Evolutionary conservation across 176 grass and related monocot species (phyloP).

Genomic region (Oryza australiensis): DNA sequence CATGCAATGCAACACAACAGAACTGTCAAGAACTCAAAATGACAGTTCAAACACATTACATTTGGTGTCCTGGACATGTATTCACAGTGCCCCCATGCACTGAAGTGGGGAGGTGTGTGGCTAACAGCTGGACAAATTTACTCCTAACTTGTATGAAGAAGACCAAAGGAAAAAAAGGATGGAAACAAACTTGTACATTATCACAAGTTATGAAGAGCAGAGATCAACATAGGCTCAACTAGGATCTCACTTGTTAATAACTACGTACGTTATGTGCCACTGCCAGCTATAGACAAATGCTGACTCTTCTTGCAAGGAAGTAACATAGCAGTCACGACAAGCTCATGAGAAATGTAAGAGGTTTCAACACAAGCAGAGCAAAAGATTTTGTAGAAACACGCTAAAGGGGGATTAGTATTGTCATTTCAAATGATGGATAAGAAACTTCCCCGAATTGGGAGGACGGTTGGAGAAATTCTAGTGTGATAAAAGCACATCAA

Average conservation of each 20-base stretch:
- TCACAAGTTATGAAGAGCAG: neutral
- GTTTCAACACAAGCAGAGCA: slow-evolving; percentile 1
- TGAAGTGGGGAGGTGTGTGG: neutral
- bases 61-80: neutral
- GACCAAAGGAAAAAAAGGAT: neutral
- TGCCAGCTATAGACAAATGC: neutral
- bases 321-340: neutral
- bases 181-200: neutral
- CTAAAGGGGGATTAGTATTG: neutral
- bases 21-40: neutral
- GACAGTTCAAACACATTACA: neutral
- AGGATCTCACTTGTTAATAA: neutral
- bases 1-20: neutral
- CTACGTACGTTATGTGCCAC: neutral
- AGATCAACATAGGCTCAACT: neutral
- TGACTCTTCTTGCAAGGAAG: neutral
- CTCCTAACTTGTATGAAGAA: neutral
- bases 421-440: neutral
- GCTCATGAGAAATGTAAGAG: neutral
- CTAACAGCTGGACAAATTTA: neutral
- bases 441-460: neutral
- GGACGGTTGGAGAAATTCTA: neutral
- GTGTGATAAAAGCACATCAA: neutral
- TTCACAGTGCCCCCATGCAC: neutral
- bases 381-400: slow-evolving; percentile 2